Base-by-base conservation (phyloP, 2,329 filamentous ascomycete species). In the Talaromyces sp. region DNA sequence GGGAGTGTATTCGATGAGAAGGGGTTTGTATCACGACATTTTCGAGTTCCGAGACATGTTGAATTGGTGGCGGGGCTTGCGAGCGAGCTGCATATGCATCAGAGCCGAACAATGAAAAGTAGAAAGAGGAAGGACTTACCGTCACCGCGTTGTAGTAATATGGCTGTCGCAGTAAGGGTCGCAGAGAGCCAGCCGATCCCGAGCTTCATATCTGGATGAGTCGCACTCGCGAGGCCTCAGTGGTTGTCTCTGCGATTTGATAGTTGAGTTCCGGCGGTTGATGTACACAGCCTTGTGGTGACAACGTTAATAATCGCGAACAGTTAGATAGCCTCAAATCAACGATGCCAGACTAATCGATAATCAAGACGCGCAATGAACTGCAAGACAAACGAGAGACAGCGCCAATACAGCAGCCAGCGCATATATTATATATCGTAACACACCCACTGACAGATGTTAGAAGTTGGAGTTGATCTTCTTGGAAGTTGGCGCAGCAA, bases 21-120 rank as follows among this genome's bases (percentile, higher is more conserved):
- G 89, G 88, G 0, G 93, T 92, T 72, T 92, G 87, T 69, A 99
- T 90, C 66, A 87, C 84, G 37, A 90, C 85, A 73, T 93, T 86
- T 67, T 93, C 88, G 69, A 97, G 80, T 56, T 87, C 82, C 13
- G 89, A 88, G 59, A 97, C 82, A 73, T 90, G 88, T 70, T 84
- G 87, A 68, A 99, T 83, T 37, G 93, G 92, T 72, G 91, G 91
- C 70, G 94, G 86, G 68, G 87, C 85, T 59, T 86, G 83, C 0
- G 92, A 96, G 76, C 90, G 86, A 69, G 88, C 90, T 87, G 76
- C 9, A 13, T 19, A 14, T 35, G 8, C 24, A 60, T 60, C 60
- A 64, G 57, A 47, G 1, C 10, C 31, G 47, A 47, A 41, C 10
- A 14, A 49, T 24, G 19, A 14, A 16, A 22, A 5, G 24, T 47